phyloP scores from a whole-genome alignment of 768 basidiomycete genomes.

The Dioszegia aurantiaca region DNA sequence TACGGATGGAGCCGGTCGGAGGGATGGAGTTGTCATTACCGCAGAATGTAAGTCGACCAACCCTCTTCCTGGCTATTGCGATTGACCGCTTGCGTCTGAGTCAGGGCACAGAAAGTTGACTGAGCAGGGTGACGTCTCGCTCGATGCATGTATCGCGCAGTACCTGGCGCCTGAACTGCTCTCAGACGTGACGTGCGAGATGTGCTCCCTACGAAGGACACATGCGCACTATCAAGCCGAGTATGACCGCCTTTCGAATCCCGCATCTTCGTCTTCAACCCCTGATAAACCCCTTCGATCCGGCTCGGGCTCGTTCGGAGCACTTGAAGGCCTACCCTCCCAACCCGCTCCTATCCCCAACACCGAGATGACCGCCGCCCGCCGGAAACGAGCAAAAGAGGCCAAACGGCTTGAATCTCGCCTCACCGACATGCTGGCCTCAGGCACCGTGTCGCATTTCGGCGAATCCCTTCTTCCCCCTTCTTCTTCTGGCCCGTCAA shows the following conservation, averaged over 20 bases:
- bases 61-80: too few relatives aligned
- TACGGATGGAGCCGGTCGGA: slow-evolving; percentile 69
- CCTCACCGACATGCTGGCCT: slow-evolving; percentile 65
- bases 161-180: slow-evolving; percentile 86
- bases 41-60: slow-evolving; percentile 6
- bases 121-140: slow-evolving; percentile 51
- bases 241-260: slow-evolving; percentile 60
- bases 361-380: slow-evolving; percentile 62
- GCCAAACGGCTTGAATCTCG: slow-evolving; percentile 64
- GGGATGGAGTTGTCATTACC: slow-evolving; percentile 48
- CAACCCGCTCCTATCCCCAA: slow-evolving; percentile 22
- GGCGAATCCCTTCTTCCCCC: slow-evolving; percentile 25
- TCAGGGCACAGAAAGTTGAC: neutral
- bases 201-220: slow-evolving; percentile 81
- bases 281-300: slow-evolving; percentile 1
- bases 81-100: neutral
- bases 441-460: slow-evolving; percentile 63
- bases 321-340: slow-evolving; percentile 15
- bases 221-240: slow-evolving; percentile 63
- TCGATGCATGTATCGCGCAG: slow-evolving; percentile 81
- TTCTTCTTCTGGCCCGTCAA: neutral
- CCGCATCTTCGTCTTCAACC: slow-evolving; percentile 19
- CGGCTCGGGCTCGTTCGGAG: slow-evolving; percentile 29
- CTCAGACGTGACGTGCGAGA: slow-evolving; percentile 86
- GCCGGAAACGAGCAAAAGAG: slow-evolving; percentile 73